A percentile compares a stretch with the other conserved stretches of the same genome.
Evolutionary conservation across 192 early-diverging fungal genomes (phyloP).

Genomic region (Coemansia sp.): DNA sequence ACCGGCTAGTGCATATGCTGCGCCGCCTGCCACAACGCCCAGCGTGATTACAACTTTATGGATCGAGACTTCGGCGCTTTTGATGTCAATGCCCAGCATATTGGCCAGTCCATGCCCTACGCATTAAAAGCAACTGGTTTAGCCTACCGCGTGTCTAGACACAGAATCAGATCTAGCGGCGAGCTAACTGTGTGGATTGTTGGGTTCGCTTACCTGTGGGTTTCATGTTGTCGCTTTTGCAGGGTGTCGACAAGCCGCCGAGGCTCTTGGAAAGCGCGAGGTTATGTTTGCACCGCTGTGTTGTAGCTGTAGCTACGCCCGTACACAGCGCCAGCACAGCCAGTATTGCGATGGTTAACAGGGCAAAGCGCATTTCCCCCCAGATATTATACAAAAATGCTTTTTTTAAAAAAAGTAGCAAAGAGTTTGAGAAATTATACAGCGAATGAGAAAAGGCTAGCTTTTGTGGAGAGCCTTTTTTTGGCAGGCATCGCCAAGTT

Average conservation of each 20-base stretch:
- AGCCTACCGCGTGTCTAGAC: background rate
- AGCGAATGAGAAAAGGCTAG: no score
- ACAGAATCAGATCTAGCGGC: background rate
- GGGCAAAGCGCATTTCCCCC: background rate
- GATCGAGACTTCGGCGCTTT: slow-evolving; percentile 21
- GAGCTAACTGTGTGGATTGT: background rate
- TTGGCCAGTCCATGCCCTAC: slow-evolving; percentile 29
- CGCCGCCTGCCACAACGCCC: slow-evolving; percentile 9
- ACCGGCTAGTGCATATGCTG: slow-evolving; percentile 33
- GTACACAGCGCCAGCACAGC: background rate
- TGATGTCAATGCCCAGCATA: slow-evolving; percentile 16
- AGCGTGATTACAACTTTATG: slow-evolving; percentile 15
- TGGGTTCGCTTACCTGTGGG: background rate
- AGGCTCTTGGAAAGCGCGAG: background rate
- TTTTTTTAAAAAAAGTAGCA: no score
- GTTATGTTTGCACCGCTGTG: background rate
- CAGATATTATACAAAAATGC: no score
- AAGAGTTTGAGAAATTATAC: no score
- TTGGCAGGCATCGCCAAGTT: no score
- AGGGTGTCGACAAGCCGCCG: background rate
- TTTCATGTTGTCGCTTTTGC: background rate
- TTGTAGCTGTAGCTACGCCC: background rate
- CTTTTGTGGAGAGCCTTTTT: no score
- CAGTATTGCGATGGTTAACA: background rate
- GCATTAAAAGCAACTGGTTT: background rate